phyloP scores from a whole-genome alignment of 164 flowering plant species.

The Aristolochia contorta region DNA sequence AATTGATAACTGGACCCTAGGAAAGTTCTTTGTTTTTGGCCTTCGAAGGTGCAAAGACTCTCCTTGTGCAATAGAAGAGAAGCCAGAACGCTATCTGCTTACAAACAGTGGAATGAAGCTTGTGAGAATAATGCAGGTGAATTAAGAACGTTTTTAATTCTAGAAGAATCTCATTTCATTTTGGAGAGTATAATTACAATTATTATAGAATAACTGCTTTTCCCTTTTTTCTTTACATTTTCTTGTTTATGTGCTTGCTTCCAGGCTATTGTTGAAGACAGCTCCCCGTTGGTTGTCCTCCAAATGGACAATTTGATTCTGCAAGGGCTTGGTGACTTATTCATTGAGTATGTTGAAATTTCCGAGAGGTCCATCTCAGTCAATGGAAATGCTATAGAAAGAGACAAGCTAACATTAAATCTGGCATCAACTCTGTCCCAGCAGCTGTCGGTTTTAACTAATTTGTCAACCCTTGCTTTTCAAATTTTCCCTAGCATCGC shows the following conservation, averaged over 20 bases:
- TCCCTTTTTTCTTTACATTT: not conserved
- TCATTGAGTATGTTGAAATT: slow-evolving; percentile 33
- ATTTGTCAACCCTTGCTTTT: slow-evolving; percentile 27
- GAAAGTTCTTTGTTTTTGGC: slow-evolving; percentile 39
- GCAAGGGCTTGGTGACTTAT: slow-evolving; percentile 37
- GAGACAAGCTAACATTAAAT: slow-evolving; percentile 19
- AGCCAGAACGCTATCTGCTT: slow-evolving; percentile 40
- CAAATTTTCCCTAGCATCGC: slow-evolving; percentile 27
- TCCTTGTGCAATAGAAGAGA: slow-evolving; percentile 19
- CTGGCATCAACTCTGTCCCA: slow-evolving; percentile 27
- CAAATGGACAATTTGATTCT: slow-evolving; percentile 46
- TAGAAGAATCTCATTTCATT: not conserved
- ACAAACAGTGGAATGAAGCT: slow-evolving; percentile 59
- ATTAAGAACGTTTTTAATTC: slow-evolving; percentile 1
- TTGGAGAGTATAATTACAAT: not conserved
- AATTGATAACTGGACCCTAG: slow-evolving; percentile 48
- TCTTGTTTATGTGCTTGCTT: slow-evolving; percentile 1
- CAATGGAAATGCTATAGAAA: slow-evolving; percentile 13
- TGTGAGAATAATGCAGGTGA: slow-evolving; percentile 47
- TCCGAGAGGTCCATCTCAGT: slow-evolving; percentile 30
- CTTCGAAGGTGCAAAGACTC: slow-evolving; percentile 19
- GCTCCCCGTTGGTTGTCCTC: slow-evolving; percentile 30
- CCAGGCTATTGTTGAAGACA: slow-evolving; percentile 36
- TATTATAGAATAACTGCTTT: not conserved
- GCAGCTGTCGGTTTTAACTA: slow-evolving; percentile 42